Evolutionary conservation across 2,329 filamentous ascomycete genomes (phyloP), one percentile per base, ranked within the genome.

Genomic region (Paraphaeosphaeria sporulosa): DNA sequence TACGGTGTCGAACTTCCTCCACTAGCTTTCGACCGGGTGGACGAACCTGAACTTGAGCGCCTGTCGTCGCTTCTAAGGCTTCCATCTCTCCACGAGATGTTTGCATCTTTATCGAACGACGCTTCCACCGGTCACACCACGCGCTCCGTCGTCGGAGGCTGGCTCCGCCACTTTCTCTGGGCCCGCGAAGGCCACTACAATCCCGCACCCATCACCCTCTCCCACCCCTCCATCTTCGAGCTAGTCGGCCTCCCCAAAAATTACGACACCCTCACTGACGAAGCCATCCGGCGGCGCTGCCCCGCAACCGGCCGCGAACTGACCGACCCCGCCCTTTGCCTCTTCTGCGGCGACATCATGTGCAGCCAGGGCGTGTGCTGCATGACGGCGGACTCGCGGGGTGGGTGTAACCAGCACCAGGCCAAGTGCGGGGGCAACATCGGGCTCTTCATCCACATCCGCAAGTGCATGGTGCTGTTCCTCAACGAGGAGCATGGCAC

Each of bases 261-360:
- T 71, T 99, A 93, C 75, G 95, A 98, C 76, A 90, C 89, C 2
- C 83, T 99, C 40, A 96, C 97, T 60, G 94, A 97, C 72, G 94
- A 96, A 78, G 92, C 93, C 27, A 94, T 95, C 67, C 89, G 89
- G 64, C 84, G 90, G 55, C 89, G 86, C 52, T 99, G 95, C 72
- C 93, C 93, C 0, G 96, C 89, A 1, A 97, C 93, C 1, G 93
- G 93, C 65, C 96, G 95, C 75, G 94, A 97, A 68, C 82, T 99
- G 53, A 90, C 89, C 2, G 96, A 99, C 76, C 93, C 95, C 0
- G 92, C 91, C 65, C 87, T 99, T 40, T 99, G 95, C 73, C 85
- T 99, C 42, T 93, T 97, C 80, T 99, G 95, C 74, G 94, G 95
- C 36, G 93, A 94, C n/a, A 92, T 99, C 43, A 94, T 97, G 78